phyloP scores from a whole-genome alignment of 2,329 filamentous ascomycete genomes.

The Calycina herbarum region DNA sequence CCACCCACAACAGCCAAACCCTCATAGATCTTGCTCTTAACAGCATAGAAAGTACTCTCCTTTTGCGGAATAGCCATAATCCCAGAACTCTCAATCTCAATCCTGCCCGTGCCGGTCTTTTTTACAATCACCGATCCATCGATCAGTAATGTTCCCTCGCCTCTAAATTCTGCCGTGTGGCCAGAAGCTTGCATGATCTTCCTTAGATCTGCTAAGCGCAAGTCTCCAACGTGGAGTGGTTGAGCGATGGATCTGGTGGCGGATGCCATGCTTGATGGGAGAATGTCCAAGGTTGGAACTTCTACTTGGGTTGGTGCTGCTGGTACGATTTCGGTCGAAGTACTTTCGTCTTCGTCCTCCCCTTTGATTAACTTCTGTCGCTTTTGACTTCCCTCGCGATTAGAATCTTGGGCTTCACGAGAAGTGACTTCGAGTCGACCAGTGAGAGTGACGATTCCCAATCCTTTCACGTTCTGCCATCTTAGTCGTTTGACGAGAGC shows the following conservation, averaged over 20 bases:
- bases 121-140: constrained; percentile 85
- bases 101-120: constrained; percentile 82
- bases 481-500: constrained; percentile 80
- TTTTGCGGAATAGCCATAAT: constrained; percentile 48
- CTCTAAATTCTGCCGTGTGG: constrained; percentile 87
- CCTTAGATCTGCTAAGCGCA: constrained; percentile 83
- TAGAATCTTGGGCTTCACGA: constrained; percentile 42
- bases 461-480: constrained; percentile 90
- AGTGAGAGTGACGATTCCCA: constrained; percentile 91
- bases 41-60: constrained; percentile 76
- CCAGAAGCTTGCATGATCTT: constrained; percentile 79
- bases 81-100: constrained; percentile 82
- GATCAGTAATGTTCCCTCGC: constrained; percentile 87
- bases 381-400: constrained; percentile 46
- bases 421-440: constrained; percentile 62
- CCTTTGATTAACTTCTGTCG: constrained; percentile 45
- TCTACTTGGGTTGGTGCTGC: constrained; percentile 21
- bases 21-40: constrained; percentile 90
- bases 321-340: constrained; percentile 24
- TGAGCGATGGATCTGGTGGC: constrained; percentile 76
- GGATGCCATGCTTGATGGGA: constrained; percentile 62
- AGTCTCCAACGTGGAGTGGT: constrained; percentile 90
- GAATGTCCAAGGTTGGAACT: constrained; percentile 44
- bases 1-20: constrained; percentile 82
- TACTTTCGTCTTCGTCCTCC: constrained; percentile 44